phyloP scores from a whole-genome alignment of 2,329 filamentous ascomycete species.

The Ascochyta rabiei region DNA sequence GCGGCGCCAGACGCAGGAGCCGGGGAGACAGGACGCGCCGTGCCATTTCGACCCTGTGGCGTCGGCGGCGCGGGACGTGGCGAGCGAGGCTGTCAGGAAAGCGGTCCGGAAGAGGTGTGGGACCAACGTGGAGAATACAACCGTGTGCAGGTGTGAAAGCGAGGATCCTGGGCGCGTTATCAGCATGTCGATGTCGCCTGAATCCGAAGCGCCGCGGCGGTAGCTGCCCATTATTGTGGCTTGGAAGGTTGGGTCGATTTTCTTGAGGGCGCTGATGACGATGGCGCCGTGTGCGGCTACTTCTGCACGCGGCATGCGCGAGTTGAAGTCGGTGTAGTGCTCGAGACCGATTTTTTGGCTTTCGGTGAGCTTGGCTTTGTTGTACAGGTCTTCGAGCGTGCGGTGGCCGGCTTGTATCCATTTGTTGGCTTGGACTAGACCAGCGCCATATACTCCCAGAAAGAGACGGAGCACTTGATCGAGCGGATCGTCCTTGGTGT shows the following conservation, averaged over 20 bases:
- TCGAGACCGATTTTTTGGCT: conserved; percentile 79
- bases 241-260: conserved; percentile 68
- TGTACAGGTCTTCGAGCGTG: conserved; percentile 73
- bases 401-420: conserved; percentile 79
- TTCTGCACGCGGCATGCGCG: conserved; percentile 77
- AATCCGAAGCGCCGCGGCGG: conserved; percentile 74
- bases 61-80: conserved; percentile 58
- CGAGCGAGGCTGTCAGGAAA: conserved; percentile 75
- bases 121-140: conserved; percentile 69
- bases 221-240: conserved; percentile 84
- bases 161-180: conserved; percentile 70
- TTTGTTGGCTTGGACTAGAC: conserved; percentile 69
- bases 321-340: conserved; percentile 78
- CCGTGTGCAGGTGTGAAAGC: conserved; percentile 61
- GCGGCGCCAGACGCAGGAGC: conserved; percentile 69
- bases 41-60: conserved; percentile 79
- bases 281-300: conserved; percentile 71
- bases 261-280: conserved; percentile 64
- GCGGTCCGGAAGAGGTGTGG: conserved; percentile 62
- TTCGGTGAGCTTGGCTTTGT: conserved; percentile 65
- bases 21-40: conserved; percentile 76
- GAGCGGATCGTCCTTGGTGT: conserved; percentile 69
- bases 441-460: conserved; percentile 79
- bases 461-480: conserved; percentile 72
- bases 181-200: conserved; percentile 84